A percentile compares a stretch with the other conserved stretches of the same genome.
phyloP scores from a whole-genome alignment of 2,329 filamentous ascomycete genomes.

The Byssoonygena ceratinophila region DNA sequence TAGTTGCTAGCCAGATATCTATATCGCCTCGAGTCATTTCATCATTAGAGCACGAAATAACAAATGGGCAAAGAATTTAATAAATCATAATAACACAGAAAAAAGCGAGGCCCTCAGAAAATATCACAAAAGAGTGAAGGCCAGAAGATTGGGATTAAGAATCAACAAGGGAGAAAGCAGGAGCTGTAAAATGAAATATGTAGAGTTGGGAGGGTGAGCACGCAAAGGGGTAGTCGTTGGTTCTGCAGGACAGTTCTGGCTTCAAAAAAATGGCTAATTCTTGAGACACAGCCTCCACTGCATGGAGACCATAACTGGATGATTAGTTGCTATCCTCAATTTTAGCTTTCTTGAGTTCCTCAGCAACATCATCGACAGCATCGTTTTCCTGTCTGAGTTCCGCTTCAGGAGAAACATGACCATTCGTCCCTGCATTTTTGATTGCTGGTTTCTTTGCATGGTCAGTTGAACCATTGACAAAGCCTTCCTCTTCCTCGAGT shows the following conservation, averaged over 20 bases:
- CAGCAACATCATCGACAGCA: constrained; percentile 47
- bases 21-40: constrained; percentile 4
- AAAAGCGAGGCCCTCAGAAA: not conserved
- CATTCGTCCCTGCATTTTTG: constrained; percentile 45
- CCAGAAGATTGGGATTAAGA: not conserved
- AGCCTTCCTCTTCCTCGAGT: constrained; percentile 55
- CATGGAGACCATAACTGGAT: not conserved
- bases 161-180: constrained; percentile 5
- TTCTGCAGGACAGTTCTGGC: not conserved
- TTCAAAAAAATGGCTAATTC: not conserved
- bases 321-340: constrained; percentile 39
- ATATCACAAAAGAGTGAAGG: not conserved
- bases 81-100: constrained; percentile 2
- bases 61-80: not conserved
- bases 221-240: not conserved
- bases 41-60: constrained; percentile 4
- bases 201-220: not conserved
- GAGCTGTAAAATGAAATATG: not conserved
- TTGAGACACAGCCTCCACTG: not conserved
- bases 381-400: constrained; percentile 48
- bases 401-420: constrained; percentile 42
- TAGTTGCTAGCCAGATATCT: constrained; percentile 9
- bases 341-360: constrained; percentile 50
- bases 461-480: constrained; percentile 39
- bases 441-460: constrained; percentile 47